Conservation (phyloP, 176 grass and related monocot genomes). For the Carex littledalei region DNA sequence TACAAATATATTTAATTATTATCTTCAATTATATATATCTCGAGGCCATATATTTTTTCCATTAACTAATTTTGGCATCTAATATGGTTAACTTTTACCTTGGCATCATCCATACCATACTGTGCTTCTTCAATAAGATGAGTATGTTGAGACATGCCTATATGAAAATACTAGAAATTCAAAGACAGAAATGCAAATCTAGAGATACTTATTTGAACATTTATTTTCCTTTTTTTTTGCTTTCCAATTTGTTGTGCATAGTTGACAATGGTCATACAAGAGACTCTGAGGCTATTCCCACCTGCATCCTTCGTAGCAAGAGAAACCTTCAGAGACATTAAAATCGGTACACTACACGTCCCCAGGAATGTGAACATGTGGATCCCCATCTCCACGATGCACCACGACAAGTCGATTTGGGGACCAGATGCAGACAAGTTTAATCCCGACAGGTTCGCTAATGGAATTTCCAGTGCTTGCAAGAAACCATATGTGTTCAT, state of each 20-base stretch:
- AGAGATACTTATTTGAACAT: neutral
- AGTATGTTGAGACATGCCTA: neutral
- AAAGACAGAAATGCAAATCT: neutral
- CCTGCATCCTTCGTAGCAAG: constrained; percentile 27
- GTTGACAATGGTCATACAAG: constrained; percentile 63
- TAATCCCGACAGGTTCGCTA: constrained; percentile 22
- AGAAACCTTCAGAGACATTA: constrained; percentile 31
- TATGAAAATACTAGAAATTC: neutral
- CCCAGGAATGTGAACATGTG: constrained; percentile 25
- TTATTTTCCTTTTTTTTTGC: too few relatives aligned
- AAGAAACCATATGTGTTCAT: constrained; percentile 27
- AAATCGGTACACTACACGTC: constrained; percentile 24
- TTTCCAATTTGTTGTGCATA: constrained; percentile 1
- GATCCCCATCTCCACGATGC: constrained; percentile 24
- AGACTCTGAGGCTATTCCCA: constrained; percentile 42
- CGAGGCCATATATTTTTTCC: neutral
- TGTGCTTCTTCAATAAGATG: neutral
- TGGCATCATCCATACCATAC: neutral
- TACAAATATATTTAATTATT: neutral
- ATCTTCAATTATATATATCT: neutral
- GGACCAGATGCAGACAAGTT: constrained; percentile 29
- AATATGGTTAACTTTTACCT: neutral
- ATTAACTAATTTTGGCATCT: neutral
- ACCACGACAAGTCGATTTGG: constrained; percentile 28
- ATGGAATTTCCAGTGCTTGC: constrained; percentile 14